Base-by-base conservation (phyloP, 129 eudicot species). In the Lactuca sativa region DNA sequence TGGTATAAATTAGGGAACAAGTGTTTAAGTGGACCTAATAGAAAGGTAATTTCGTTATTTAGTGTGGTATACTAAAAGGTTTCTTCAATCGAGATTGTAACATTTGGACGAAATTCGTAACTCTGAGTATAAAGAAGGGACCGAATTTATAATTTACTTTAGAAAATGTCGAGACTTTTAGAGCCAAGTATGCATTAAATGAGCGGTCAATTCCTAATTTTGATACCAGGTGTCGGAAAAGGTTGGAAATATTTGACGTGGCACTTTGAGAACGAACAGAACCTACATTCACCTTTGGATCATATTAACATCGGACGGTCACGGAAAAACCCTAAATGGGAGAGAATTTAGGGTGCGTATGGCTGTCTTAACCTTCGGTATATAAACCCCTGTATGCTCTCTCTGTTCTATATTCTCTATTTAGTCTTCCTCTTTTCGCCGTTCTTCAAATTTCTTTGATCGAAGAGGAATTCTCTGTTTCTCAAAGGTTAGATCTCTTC, bases 361-460 rank as follows among this genome's bases (percentile, higher is more conserved):
- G 53, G 4, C n/a, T 67, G 36, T 31, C 17, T 64, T 36, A 6
- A 43, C 43, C 56, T 11, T 56, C 32, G 15, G 47, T 53, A 67
- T 52, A 67, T 52, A 53, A 41, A 53, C 73, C 52, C 59, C 44
- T 52, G 9, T 15, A 30, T 11, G 3, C 59, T 1, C 73, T 1
- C 73, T 34, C 34, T 0, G 4, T 15, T 52, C 18, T 7, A 2
- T 16, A 16, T 59, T 44, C 51, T 67, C 51, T 54, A 2, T 53
- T 53, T 32, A 52, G 14, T 58, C 59, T 67, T 67, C 60, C 17
- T 67, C 61, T n/a, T 16, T 18, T 52, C 73, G 62, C 52, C 59
- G 73, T 41, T 41, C 64, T 12, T 59, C 43, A 33, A 30, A 31
- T 32, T 32, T 31, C 60, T 52, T 15, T 9, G 13, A 37, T 41